phyloP scores from a whole-genome alignment of 139 green algal species.

The Mychonastes homosphaera region DNA sequence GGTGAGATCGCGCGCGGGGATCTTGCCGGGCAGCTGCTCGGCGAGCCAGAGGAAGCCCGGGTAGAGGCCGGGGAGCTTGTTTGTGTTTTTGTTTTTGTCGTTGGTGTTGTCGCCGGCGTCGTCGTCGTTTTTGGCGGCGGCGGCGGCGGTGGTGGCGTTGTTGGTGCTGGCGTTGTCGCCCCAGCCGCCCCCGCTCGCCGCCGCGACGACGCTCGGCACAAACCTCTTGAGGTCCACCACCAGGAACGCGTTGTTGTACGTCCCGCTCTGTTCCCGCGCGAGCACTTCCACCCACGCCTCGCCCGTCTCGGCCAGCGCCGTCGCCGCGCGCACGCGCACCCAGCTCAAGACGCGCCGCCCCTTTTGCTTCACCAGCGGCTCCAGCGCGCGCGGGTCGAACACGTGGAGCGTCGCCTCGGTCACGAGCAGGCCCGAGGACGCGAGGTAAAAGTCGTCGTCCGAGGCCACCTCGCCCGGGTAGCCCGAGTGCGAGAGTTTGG shows the following conservation, averaged over 20 bases:
- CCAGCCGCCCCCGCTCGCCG: conserved; percentile 24
- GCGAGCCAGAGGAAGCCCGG: too few relatives aligned
- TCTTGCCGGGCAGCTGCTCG: too few relatives aligned
- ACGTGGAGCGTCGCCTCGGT: conserved; percentile 61
- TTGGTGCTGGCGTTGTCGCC: too few relatives aligned
- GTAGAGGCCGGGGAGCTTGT: too few relatives aligned
- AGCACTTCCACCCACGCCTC: conserved; percentile 47
- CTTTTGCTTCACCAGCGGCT: neutral
- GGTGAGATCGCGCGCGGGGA: too few relatives aligned
- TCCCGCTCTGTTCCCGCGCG: conserved; percentile 44
- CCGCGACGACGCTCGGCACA: too few relatives aligned
- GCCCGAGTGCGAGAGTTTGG: conserved; percentile 40
- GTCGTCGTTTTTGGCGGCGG: too few relatives aligned
- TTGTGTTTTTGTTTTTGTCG: too few relatives aligned
- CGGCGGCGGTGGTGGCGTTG: too few relatives aligned
- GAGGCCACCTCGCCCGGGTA: conserved; percentile 47
- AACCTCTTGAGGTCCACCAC: too few relatives aligned
- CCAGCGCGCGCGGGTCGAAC: conserved; percentile 35
- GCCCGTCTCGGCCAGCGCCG: conserved; percentile 43
- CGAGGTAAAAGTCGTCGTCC: conserved; percentile 56
- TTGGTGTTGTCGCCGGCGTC: too few relatives aligned
- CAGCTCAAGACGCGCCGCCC: conserved; percentile 41
- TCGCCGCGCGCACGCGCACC: conserved; percentile 61
- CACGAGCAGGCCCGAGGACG: conserved; percentile 33
- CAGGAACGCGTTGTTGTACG: conserved; percentile 78